Conservation (phyloP, 257 asterid species). For the Prunella vulgaris region DNA sequence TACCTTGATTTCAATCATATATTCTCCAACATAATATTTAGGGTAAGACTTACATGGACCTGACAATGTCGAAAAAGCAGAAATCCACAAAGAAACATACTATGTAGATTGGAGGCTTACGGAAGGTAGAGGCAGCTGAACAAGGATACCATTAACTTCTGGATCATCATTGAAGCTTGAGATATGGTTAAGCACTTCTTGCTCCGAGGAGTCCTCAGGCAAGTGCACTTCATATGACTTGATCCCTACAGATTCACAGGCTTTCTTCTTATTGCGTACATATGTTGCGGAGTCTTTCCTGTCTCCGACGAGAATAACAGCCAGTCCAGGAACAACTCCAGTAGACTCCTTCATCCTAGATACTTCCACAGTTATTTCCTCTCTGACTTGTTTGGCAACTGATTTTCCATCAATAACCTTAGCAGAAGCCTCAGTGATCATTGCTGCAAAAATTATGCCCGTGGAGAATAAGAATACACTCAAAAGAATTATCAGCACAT, state of each 20-base stretch:
- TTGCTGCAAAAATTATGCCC: constrained; percentile 37
- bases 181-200: constrained; percentile 69
- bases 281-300: constrained; percentile 93
- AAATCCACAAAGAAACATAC: not conserved
- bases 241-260: constrained; percentile 79
- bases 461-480: not conserved
- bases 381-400: constrained; percentile 63
- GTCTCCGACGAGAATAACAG: constrained; percentile 88
- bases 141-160: constrained; percentile 86
- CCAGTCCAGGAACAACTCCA: constrained; percentile 84
- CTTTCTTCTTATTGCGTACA: constrained; percentile 88
- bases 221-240: constrained; percentile 73
- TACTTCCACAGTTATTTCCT: constrained; percentile 72
- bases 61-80: not conserved
- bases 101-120: constrained; percentile 39
- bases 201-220: constrained; percentile 67
- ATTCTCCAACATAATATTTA: not conserved
- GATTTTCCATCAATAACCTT: constrained; percentile 78
- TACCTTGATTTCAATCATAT: not conserved
- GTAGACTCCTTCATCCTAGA: constrained; percentile 73
- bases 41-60: not conserved
- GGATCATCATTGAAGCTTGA: constrained; percentile 70
- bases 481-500: not conserved
- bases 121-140: constrained; percentile 92
- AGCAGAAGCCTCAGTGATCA: constrained; percentile 45